Evolutionary conservation across 306 rosid genomes (phyloP), one percentile per base, ranked within the genome.

Genomic region (Casuarina equisetifolia): DNA sequence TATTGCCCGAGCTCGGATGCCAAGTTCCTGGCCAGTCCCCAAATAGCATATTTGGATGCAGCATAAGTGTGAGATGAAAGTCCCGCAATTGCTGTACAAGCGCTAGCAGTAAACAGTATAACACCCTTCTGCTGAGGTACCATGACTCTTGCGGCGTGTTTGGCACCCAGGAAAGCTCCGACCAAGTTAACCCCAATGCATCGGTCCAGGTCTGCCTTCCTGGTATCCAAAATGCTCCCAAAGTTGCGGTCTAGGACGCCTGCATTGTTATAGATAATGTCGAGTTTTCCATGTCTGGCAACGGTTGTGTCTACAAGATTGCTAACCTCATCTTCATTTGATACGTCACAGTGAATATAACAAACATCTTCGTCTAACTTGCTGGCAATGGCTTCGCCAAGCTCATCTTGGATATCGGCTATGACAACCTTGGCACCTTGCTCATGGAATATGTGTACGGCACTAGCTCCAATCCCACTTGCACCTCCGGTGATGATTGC

Each of bases 271-370:
- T 1, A 48, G 12, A 48, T 8, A 8, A 48, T 48, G 51, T 48
- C 51, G 11, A 48, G 51, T 48, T 48, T 48, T 0, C 13, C 51
- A 1, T 48, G 51, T 39, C 25, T 58, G 4, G 64, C 20, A 39
- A 58, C 36, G 1, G 39, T n/a, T 0, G 11, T 19, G 15, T 58
- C 9, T 5, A 58, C 64, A 35, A n/a, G 35, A 20, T 58, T 58
- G 3, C 25, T 13, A 13, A 58, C 64, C 1, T 58, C 64, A 58
- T 2, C 20, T 32, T 58, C 64, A 4, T 13, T 19, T 1, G 64
- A 20, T 19, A 84, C 4, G 55, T 75, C 20, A 75, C 75, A 32
- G 61, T 53, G 85, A 3, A 78, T 12, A 2, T 48, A 48, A 13
- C 12, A 48, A 3, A 48, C 11, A 13, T 48, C 0, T 1, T 0